Percentiles rank a stretch among this genome's conserved stretches.
phyloP scores from a whole-genome alignment of 768 basidiomycete species.

The Xerocomus spinulosus region DNA sequence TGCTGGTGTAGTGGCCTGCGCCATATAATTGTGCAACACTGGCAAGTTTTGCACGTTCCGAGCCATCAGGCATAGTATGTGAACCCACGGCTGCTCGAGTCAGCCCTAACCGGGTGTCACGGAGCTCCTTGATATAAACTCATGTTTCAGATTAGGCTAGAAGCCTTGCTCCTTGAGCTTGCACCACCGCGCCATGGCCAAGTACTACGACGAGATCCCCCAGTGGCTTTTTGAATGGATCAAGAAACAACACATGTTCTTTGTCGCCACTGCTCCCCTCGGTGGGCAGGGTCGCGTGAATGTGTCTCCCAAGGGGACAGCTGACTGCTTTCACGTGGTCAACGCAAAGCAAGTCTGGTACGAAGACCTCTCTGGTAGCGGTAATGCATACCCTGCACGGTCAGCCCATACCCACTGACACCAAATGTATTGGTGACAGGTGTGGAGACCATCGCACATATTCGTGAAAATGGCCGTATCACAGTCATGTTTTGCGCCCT shows the following conservation, averaged over 20 bases:
- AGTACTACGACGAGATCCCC: conserved; percentile 58
- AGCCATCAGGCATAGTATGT: background rate
- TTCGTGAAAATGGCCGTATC: conserved; percentile 60
- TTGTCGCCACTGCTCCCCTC: conserved; percentile 67
- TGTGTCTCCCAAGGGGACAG: conserved; percentile 64
- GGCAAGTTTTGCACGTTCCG: background rate
- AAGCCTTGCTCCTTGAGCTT: too few relatives aligned
- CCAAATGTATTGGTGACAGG: conserved; percentile 29
- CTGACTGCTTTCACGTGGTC: conserved; percentile 58
- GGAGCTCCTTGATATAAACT: background rate
- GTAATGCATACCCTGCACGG: conserved; percentile 29
- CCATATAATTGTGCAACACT: too few relatives aligned
- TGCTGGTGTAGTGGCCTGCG: too few relatives aligned
- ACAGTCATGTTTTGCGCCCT: conserved; percentile 62
- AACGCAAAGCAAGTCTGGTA: conserved; percentile 62
- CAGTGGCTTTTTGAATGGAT: conserved; percentile 53
- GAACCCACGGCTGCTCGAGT: too few relatives aligned
- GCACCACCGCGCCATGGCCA: conserved; percentile 40
- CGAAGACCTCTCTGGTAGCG: conserved; percentile 66
- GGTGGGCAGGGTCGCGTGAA: conserved; percentile 55
- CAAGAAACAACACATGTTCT: conserved; percentile 60
- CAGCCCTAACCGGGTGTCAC: background rate
- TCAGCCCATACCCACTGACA: background rate
- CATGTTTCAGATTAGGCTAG: too few relatives aligned
- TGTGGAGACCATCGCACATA: conserved; percentile 57